phyloP scores from a whole-genome alignment of 805 yeast genomes.

The Blastobotrys mokoenaii region DNA sequence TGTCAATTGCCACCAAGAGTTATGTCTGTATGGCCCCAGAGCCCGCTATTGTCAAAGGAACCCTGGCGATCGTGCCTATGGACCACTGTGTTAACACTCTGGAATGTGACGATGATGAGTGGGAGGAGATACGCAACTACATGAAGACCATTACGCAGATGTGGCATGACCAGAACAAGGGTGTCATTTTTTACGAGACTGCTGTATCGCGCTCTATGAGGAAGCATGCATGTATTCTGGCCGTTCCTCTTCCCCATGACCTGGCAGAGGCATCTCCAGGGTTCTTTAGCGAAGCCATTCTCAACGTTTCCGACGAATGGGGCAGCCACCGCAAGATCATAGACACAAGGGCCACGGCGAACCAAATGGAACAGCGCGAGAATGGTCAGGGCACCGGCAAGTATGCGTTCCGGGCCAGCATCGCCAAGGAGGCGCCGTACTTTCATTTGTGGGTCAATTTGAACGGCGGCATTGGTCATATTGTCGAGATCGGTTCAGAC shows the following conservation, averaged over 20 bases:
- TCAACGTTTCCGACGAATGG: slow-evolving; percentile 33
- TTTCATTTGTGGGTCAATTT: slow-evolving; percentile 43
- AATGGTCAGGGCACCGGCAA: slow-evolving; percentile 16
- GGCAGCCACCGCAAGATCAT: slow-evolving; percentile 33
- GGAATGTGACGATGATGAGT: slow-evolving; percentile 36
- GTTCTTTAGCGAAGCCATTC: slow-evolving; percentile 36
- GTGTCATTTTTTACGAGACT: slow-evolving; percentile 40
- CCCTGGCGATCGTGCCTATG: slow-evolving; percentile 36
- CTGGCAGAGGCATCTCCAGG: slow-evolving; percentile 30
- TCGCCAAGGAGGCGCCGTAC: slow-evolving; percentile 42
- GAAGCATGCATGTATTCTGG: slow-evolving; percentile 36
- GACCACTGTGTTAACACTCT: slow-evolving; percentile 35
- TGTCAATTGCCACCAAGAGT: slow-evolving; percentile 31
- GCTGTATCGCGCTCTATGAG: slow-evolving; percentile 25
- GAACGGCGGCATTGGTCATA: slow-evolving; percentile 44
- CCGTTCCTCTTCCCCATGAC: slow-evolving; percentile 36
- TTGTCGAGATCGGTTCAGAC: slow-evolving; percentile 32
- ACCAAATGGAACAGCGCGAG: background rate
- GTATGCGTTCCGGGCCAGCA: slow-evolving; percentile 23
- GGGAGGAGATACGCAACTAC: slow-evolving; percentile 36
- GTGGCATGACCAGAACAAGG: slow-evolving; percentile 31
- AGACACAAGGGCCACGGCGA: slow-evolving; percentile 29
- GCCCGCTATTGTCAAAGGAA: slow-evolving; percentile 32
- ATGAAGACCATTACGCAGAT: slow-evolving; percentile 36
- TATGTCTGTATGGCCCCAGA: slow-evolving; percentile 34